Percentiles rank a stretch among this genome's conserved stretches.
These are phyloP conservation scores for Suhomyces faveliae DNA, from an alignment of 805 yeast genomes.

Conservation along the genomic window DNA sequence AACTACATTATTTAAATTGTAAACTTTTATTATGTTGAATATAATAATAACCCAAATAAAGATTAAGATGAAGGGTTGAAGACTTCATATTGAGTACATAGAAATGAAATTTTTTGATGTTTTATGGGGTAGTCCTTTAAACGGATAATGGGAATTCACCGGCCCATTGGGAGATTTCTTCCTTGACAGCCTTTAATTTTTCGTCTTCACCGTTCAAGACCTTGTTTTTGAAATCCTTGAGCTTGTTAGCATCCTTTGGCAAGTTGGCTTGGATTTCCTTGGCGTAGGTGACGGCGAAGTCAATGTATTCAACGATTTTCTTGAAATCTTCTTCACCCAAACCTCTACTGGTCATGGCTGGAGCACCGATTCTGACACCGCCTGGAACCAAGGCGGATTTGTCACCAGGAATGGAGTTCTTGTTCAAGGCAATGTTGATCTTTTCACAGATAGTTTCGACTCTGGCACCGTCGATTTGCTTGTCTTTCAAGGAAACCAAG, in stretches of 20 bases:
- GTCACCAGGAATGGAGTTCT: conserved; percentile 96
- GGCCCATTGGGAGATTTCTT: conserved; percentile 88
- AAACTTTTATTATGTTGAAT: conserved; percentile 6
- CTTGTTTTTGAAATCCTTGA: conserved; percentile 91
- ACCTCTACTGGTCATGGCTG: conserved; percentile 98
- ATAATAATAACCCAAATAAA: conserved; percentile 7
- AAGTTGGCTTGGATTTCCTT: conserved; percentile 69
- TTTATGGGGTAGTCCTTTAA: conserved; percentile 13
- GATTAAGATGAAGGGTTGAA: conserved; percentile 7
- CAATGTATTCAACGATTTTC: conserved; percentile 76
- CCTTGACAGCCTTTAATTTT: conserved; percentile 58
- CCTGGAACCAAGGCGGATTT: conserved; percentile 94
- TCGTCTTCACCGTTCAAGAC: conserved; percentile 71
- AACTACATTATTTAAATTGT: not conserved
- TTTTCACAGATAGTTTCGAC: conserved; percentile 86
- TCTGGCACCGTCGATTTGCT: conserved; percentile 92
- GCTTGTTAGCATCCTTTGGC: conserved; percentile 91
- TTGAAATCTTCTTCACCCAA: conserved; percentile 75
- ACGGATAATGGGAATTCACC: conserved; percentile 69
- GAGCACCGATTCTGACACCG: conserved; percentile 95
- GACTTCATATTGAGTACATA: conserved; percentile 5
- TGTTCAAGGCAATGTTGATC: conserved; percentile 91
- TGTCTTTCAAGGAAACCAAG: conserved; percentile 75
- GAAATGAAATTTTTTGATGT: conserved; percentile 7
- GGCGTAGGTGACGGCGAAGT: conserved; percentile 76